Evolutionary conservation across 257 asterid genomes (phyloP), one percentile per base, ranked within the genome.

Genomic region (Ajuga chamaepitys): DNA sequence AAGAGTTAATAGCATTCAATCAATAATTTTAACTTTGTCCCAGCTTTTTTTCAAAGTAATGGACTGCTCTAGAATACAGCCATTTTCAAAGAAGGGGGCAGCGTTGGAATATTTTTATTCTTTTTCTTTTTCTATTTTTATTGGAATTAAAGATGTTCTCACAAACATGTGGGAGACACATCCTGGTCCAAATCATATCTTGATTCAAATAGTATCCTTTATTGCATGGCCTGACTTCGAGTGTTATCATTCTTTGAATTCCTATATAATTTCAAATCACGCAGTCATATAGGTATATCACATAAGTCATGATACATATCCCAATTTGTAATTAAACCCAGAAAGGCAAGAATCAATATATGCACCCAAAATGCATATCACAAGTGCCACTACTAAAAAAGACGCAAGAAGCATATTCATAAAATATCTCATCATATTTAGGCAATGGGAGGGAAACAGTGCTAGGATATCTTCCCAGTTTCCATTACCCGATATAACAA

Each of bases 251-350:
- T 52, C 37, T 17, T 47, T 9, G 22, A 64, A 6, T 17, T 45
- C 34, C 30, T 10, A n/a, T 18, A 54, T 35, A 46, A 35, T 47
- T 30, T 53, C 40, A 17, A 66, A 16, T 4, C 38, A 46, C 38
- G 42, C 16, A 25, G 45, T 25, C 25, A 7, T 34, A 44, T 32
- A 44, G n/a, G n/a, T n/a, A 21, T 62, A 21, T 47, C 37, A 50
- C 52, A 73, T 28, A 24, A 72, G n/a, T n/a, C 41, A 52, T 26
- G 28, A 58, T 26, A 40, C 62, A 61, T 55, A 64, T 45, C 57
- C 61, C 41, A 20, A 56, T 38, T 11, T 14, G 57, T 11, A 57
- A 11, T 10, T 20, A 41, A 12, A 24, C 35, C n/a, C 44, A 47
- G 44, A 56, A 32, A 48, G 41, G 41, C 51, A 46, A 20, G 62